A percentile compares a stretch with the other conserved stretches of the same genome.
phyloP scores from a whole-genome alignment of 768 basidiomycete genomes.

The Cubamyces sp. region DNA sequence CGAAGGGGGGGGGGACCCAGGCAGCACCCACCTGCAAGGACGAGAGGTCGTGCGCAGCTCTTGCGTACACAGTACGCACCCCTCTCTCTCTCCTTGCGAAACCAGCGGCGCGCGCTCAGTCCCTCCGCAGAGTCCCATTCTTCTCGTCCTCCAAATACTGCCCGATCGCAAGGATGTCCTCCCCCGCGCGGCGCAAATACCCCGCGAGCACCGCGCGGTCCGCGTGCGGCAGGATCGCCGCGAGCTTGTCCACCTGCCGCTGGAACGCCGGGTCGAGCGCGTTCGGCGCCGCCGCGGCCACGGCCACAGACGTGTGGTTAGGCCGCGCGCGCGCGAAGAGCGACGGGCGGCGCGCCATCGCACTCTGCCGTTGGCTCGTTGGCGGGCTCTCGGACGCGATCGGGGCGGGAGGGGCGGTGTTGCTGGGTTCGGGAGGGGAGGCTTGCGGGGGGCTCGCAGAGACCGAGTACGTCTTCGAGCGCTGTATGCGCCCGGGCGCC shows the following conservation, averaged over 20 bases:
- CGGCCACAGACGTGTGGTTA: slow-evolving; percentile 8
- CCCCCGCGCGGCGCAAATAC: slow-evolving; percentile 74
- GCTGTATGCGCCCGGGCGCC: slow-evolving; percentile 57
- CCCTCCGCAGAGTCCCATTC: slow-evolving; percentile 59
- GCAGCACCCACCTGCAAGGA: neutral
- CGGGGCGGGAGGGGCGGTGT: slow-evolving; percentile 37
- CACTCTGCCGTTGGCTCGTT: slow-evolving; percentile 37
- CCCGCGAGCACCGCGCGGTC: slow-evolving; percentile 67
- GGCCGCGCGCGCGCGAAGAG: slow-evolving; percentile 33
- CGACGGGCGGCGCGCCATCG: slow-evolving; percentile 35
- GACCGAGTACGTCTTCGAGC: slow-evolving; percentile 69
- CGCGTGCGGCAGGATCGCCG: slow-evolving; percentile 72
- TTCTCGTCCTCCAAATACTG: slow-evolving; percentile 86
- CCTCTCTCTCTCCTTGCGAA: slow-evolving; percentile 4
- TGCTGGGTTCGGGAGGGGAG: neutral
- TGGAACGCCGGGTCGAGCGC: slow-evolving; percentile 54
- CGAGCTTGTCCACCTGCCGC: slow-evolving; percentile 71
- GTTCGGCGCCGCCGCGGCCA: slow-evolving; percentile 12
- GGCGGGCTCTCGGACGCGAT: slow-evolving; percentile 31
- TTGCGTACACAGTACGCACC: neutral
- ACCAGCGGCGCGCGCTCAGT: slow-evolving; percentile 26
- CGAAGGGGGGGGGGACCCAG: neutral
- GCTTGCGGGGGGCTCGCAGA: slow-evolving; percentile 21
- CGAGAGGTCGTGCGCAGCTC: neutral
- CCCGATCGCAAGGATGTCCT: slow-evolving; percentile 85